Conservation (phyloP, 176 grass and related monocot species). For the Oryza glumipatula region DNA sequence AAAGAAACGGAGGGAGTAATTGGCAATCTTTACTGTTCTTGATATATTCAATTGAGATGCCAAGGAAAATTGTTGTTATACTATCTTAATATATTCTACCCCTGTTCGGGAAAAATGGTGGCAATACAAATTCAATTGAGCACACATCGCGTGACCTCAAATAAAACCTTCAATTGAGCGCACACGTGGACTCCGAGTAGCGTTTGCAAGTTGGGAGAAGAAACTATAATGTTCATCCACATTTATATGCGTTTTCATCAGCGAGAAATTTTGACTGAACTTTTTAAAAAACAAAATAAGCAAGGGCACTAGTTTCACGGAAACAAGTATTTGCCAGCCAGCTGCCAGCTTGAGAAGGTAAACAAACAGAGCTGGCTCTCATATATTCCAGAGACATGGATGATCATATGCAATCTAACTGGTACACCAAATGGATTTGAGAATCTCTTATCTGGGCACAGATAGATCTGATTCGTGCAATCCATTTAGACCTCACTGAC, state of each 20-base stretch:
- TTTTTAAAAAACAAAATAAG: not conserved
- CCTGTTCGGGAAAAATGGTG: not conserved
- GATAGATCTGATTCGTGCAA: constrained; percentile 39
- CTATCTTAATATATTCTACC: too few relatives aligned
- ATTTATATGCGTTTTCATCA: not conserved
- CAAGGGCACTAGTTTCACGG: not conserved
- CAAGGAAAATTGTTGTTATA: too few relatives aligned
- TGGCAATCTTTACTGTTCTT: not conserved
- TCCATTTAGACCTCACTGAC: not conserved
- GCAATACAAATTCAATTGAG: not conserved
- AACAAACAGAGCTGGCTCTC: constrained; percentile 18
- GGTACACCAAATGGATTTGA: constrained; percentile 40
- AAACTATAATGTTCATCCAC: not conserved
- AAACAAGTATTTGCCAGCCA: not conserved
- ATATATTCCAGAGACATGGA: constrained; percentile 20
- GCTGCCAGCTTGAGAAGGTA: not conserved
- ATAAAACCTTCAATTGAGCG: not conserved
- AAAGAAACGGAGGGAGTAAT: not conserved
- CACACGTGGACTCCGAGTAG: not conserved
- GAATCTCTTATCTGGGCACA: constrained; percentile 2
- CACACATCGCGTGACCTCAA: not conserved
- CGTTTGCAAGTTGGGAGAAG: not conserved
- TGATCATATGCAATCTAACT: constrained; percentile 29
- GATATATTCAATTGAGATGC: too few relatives aligned
- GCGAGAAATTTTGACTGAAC: not conserved